A percentile compares a stretch with the other conserved stretches of the same genome.
These are phyloP conservation scores for Lasiosphaeris hirsuta DNA, from an alignment of 495 filamentous ascomycete species.

Conservation along the genomic window DNA sequence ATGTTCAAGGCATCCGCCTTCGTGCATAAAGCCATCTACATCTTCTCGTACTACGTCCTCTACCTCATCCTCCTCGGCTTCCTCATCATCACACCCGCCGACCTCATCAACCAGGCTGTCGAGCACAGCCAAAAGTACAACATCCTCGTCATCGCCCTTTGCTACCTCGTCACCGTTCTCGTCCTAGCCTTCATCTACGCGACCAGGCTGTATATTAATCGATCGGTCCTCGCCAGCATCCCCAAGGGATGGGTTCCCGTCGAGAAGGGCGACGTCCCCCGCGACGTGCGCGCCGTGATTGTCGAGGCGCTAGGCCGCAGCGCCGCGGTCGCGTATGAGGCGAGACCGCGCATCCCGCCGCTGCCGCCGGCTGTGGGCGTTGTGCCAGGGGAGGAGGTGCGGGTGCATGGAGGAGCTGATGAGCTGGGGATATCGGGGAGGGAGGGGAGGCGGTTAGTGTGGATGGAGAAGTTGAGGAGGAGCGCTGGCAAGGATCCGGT, in stretches of 20 bases:
- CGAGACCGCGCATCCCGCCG: conserved; percentile 58
- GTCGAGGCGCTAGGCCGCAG: conserved; percentile 66
- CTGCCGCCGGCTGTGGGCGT: conserved; percentile 20
- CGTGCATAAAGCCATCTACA: conserved; percentile 54
- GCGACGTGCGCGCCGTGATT: conserved; percentile 71
- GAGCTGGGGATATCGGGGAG: neutral
- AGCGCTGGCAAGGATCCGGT: conserved; percentile 2
- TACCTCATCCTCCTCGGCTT: conserved; percentile 68
- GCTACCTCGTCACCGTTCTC: conserved; percentile 71
- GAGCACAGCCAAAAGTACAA: conserved; percentile 63
- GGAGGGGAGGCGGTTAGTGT: conserved; percentile 4
- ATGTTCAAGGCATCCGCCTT: no score
- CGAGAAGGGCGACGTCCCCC: conserved; percentile 71
- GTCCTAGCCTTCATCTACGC: conserved; percentile 75
- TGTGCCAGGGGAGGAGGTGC: conserved; percentile 8
- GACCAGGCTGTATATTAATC: conserved; percentile 82
- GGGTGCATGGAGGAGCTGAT: conserved; percentile 1
- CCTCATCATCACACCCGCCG: conserved; percentile 76
- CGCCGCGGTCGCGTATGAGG: conserved; percentile 76
- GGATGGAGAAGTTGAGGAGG: conserved; percentile 25
- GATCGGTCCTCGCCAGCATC: conserved; percentile 72
- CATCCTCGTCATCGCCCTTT: conserved; percentile 77
- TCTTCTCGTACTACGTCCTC: conserved; percentile 72
- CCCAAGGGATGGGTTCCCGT: conserved; percentile 81
- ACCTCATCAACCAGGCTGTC: conserved; percentile 77